Base-by-base conservation (phyloP, 768 basidiomycete genomes). In the Omphalotus guepiniiformis region DNA sequence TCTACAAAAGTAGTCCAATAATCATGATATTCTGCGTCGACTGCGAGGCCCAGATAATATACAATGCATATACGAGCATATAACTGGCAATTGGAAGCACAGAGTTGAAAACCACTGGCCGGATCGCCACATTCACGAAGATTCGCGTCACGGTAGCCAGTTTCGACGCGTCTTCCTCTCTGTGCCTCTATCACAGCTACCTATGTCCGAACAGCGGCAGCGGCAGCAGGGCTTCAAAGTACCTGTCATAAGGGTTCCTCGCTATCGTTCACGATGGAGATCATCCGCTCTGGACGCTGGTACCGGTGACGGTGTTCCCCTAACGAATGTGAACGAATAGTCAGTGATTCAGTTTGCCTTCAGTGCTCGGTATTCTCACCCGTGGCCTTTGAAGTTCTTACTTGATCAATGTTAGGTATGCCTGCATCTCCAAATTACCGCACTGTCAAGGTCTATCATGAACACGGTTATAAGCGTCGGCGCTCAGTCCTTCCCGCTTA, bases 401-500 rank as follows among this genome's bases (percentile, higher is more conserved):
- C 34, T 47, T 45, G 27, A 34, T 51, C 39, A 54, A 44, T 15
- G 42, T 44, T 12, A 44, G 42, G 42, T 44, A 30, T 44, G 42
- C n/a, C 6, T 23, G 42, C 30, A 32, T 19, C 11, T 22, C 27
- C 27, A 11, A 29, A n/a, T n/a, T n/a, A n/a, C n/a, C n/a, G n/a
- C n/a, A n/a, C 15, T 19, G 41, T 42, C 18, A 29, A 13, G 18
- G 4, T 29, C 21, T n/a, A 42, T 6, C 23, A 26, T 29, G 22
- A 42, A n/a, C 6, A 29, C 26, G 32, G 15, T 26, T 38, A 2
- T n/a, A 37, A 77, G 72, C 27, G 60, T 76, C 37, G 73, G 72
- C 38, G 66, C 63, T 3, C 72, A 75, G 56, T 50, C 61, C 32
- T 70, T 80, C 48, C 63, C 65, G 56, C 63, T 73, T 18, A 69